Percentiles rank a stretch among this genome's conserved stretches.
Evolutionary conservation across 2,329 filamentous ascomycete species (phyloP).

Genomic region (Penicillium digitatum): DNA sequence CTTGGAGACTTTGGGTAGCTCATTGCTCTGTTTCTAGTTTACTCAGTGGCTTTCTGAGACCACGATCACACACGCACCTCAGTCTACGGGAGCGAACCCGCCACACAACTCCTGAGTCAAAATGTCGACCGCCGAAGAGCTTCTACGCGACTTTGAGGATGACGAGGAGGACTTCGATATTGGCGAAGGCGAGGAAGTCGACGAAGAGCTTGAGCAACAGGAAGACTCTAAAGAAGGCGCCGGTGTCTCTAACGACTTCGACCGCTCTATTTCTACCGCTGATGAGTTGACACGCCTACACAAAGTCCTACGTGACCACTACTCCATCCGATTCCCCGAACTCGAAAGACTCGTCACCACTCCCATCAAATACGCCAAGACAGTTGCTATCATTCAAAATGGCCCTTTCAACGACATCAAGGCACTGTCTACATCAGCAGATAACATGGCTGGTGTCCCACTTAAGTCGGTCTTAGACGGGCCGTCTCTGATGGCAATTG

Average conservation of each 20-base stretch:
- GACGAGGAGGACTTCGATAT: slow-evolving; percentile 74
- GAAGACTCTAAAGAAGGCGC: slow-evolving; percentile 60
- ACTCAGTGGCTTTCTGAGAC: neutral
- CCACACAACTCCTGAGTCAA: slow-evolving; percentile 6
- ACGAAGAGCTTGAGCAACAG: slow-evolving; percentile 53
- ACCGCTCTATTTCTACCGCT: slow-evolving; percentile 90
- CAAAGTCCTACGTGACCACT: slow-evolving; percentile 95
- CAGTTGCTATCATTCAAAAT: slow-evolving; percentile 88
- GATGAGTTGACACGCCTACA: slow-evolving; percentile 89
- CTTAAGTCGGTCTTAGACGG: slow-evolving; percentile 80
- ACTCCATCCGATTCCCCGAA: slow-evolving; percentile 89
- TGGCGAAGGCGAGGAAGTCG: slow-evolving; percentile 59
- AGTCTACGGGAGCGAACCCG: neutral
- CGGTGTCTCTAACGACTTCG: slow-evolving; percentile 70
- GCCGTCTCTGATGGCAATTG: slow-evolving; percentile 90
- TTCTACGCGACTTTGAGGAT: slow-evolving; percentile 79
- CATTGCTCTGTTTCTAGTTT: neutral
- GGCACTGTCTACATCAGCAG: slow-evolving; percentile 66
- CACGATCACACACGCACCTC: neutral
- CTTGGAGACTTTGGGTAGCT: slow-evolving; percentile 2
- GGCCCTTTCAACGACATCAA: slow-evolving; percentile 88
- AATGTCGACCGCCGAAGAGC: slow-evolving; percentile 92
- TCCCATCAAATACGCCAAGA: slow-evolving; percentile 90
- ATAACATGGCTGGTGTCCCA: slow-evolving; percentile 72
- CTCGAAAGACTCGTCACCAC: slow-evolving; percentile 86